Evolutionary conservation across 2,329 filamentous ascomycete species (phyloP).

Genomic region (Leptodontidium sp.): DNA sequence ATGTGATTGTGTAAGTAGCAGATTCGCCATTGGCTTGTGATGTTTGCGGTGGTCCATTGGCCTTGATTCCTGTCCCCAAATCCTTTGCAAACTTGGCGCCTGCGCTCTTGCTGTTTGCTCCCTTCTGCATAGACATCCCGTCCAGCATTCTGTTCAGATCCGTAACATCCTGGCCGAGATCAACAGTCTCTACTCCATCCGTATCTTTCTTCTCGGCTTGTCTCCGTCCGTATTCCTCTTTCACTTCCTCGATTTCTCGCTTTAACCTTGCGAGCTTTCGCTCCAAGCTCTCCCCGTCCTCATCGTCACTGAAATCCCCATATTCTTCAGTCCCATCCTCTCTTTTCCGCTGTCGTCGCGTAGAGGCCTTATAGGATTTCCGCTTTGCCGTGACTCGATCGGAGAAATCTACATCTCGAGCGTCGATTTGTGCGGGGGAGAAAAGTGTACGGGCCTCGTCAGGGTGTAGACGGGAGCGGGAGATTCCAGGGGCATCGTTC

Average conservation of each 20-base stretch:
- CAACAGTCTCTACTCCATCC: conserved; percentile 49
- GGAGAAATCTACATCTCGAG: conserved; percentile 84
- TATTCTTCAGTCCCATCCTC: conserved; percentile 71
- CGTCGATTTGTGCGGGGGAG: conserved; percentile 76
- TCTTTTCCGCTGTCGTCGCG: conserved; percentile 68
- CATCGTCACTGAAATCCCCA: conserved; percentile 80
- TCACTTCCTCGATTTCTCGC: conserved; percentile 80
- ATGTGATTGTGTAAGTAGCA: conserved; percentile 70
- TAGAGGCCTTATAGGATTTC: conserved; percentile 82
- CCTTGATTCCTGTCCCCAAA: conserved; percentile 42
- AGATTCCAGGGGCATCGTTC: conserved; percentile 73
- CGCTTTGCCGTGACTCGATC: conserved; percentile 85
- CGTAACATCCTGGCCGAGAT: conserved; percentile 64
- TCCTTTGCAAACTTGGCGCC: conserved; percentile 44
- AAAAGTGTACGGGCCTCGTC: conserved; percentile 84
- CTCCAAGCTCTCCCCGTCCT: conserved; percentile 77
- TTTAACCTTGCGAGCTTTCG: conserved; percentile 82
- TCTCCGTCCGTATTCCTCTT: conserved; percentile 64
- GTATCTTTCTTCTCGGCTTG: conserved; percentile 55
- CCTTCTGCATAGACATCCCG: conserved; percentile 58
- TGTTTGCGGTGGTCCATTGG: conserved; percentile 40
- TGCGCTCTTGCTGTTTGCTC: conserved; percentile 27
- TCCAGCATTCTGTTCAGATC: conserved; percentile 78
- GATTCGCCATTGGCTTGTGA: conserved; percentile 39
- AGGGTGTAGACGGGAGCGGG: conserved; percentile 77